These are phyloP conservation scores for Phoma sp. DNA, from an alignment of 2,329 filamentous ascomycete genomes.

Conservation along the genomic window DNA sequence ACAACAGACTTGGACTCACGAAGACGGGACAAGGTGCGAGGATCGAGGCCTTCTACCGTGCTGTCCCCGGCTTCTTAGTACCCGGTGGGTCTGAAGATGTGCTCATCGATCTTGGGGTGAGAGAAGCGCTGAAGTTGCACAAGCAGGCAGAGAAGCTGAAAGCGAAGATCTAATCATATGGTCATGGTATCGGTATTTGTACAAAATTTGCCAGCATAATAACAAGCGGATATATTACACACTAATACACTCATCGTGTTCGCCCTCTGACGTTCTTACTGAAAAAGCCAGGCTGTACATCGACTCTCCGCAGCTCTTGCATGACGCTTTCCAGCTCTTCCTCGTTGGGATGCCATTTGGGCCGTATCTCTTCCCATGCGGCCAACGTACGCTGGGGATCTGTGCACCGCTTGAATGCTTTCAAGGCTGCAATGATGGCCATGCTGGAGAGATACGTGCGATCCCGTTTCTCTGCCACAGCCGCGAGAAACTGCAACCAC, in stretches of 20 bases:
- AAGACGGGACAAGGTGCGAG: slow-evolving; percentile 38
- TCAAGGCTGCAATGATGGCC: slow-evolving; percentile 40
- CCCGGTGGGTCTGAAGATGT: slow-evolving; percentile 40
- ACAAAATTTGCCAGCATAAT: too few species aligned
- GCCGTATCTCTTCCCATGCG: slow-evolving; percentile 59
- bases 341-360: slow-evolving; percentile 48
- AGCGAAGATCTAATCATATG: slow-evolving; percentile 21
- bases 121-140: slow-evolving; percentile 40
- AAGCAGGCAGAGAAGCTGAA: slow-evolving; percentile 32
- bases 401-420: slow-evolving; percentile 69
- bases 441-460: slow-evolving; percentile 40
- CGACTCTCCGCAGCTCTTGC: slow-evolving; percentile 33
- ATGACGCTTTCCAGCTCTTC: slow-evolving; percentile 43
- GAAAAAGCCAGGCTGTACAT: slow-evolving; percentile 28
- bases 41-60: slow-evolving; percentile 38
- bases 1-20: too few species aligned
- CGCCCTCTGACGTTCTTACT: slow-evolving; percentile 8
- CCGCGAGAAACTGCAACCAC: slow-evolving; percentile 39
- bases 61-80: slow-evolving; percentile 33
- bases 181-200: not conserved
- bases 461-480: slow-evolving; percentile 26
- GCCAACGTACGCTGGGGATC: slow-evolving; percentile 60
- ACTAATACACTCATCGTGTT: not conserved
- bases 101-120: slow-evolving; percentile 39
- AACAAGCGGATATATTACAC: slow-evolving; percentile 2